Percentiles rank a stretch among this genome's conserved stretches.
phyloP scores from a whole-genome alignment of 2,329 filamentous ascomycete species.

The Colletotrichum cuscutae region DNA sequence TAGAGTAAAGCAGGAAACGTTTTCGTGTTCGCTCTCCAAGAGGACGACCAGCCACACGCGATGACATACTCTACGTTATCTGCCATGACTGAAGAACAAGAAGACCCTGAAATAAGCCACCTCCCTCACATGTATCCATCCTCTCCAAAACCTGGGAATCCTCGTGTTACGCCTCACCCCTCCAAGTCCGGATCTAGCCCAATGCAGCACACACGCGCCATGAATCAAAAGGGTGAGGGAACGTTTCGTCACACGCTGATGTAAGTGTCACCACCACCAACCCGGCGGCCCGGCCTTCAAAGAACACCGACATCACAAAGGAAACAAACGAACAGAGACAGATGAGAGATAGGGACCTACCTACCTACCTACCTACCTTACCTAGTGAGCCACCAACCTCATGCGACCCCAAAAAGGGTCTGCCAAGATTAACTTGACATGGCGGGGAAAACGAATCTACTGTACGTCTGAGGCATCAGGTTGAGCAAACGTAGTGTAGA shows the following conservation, averaged over 20 bases:
- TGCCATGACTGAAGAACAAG: too few relatives aligned
- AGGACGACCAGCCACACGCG: too few relatives aligned
- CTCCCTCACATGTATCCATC: too few relatives aligned
- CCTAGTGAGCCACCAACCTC: background rate
- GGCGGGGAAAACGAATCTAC: background rate
- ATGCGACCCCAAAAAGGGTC: background rate
- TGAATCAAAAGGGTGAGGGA: background rate
- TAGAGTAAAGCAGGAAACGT: too few relatives aligned
- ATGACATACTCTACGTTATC: too few relatives aligned
- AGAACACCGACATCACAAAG: background rate
- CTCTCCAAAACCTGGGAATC: too few relatives aligned
- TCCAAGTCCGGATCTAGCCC: background rate
- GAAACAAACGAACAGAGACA: background rate
- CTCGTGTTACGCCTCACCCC: too few relatives aligned
- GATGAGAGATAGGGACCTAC: background rate
- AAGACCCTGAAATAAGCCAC: too few relatives aligned
- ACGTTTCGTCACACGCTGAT: conserved; percentile 1
- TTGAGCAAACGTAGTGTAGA: background rate
- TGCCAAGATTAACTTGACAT: background rate
- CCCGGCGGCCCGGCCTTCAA: background rate
- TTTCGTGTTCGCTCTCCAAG: too few relatives aligned
- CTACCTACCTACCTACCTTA: background rate
- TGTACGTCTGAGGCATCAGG: background rate
- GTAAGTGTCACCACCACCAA: background rate
- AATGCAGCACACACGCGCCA: background rate